Base-by-base conservation (phyloP, 148 eudicot species). In the Oxyria digyna region DNA sequence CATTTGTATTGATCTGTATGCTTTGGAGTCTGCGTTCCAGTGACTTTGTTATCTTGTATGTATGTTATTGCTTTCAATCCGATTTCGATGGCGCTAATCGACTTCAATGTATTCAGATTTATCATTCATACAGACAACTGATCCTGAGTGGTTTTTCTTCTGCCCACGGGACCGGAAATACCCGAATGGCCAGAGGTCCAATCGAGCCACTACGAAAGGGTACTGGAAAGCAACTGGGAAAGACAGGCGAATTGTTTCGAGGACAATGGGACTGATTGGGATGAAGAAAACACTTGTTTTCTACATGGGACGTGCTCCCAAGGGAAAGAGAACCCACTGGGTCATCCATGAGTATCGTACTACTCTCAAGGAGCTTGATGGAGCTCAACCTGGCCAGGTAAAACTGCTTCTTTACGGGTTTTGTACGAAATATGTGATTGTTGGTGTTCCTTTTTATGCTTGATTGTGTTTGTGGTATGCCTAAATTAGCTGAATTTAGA, bases 201-300 rank as follows among this genome's bases (percentile, higher is more conserved):
- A 91, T 50, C 76, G 99, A 32, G 97, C 99, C 5, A 95, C 99
- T 0, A 72, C 21, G 45, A 72, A 75, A 0, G 99, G 99, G 8
- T 91, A 95, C 78, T 95, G 99, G 97, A 95, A 95, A 59, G 99
- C 99, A 3, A 95, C 97, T 7, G 97, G 99, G 24, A 95, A 83
- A 67, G 97, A 95, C 54, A 84, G 99, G 84, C 70, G 72, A 26
- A 88, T 95, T 33, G 85, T 77, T 67, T 54, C 85, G 11, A 81
- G 72, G 78, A 79, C 76, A 57, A 62, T 69, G 72, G 84, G 77
- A 17, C 45, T 73, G 68, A 89, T 95, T 70, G 99, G 99, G 14
- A 88, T 78, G 87, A 95, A 95, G 80, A 95, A 95, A 83, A 88
- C 99, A 17, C 82, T 95, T 74, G 99, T 88, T 6, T 91, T 91